Conservation (phyloP, 1,284 basidiomycete species). For the Laetiporus sulphureus region DNA sequence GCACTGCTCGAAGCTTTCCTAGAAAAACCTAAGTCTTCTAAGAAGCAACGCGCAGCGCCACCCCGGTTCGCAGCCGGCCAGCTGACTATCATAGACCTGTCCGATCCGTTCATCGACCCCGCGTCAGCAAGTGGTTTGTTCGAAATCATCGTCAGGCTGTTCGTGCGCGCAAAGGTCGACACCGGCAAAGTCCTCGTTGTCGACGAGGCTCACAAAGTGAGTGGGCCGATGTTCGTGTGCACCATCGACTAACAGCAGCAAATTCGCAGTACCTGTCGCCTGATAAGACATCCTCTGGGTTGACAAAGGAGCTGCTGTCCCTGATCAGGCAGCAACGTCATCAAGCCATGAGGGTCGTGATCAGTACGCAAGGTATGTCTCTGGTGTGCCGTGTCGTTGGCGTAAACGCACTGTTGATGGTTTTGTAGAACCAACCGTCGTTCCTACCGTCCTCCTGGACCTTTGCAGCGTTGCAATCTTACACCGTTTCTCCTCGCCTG, state of each 20-base stretch:
- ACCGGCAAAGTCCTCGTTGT: constrained; percentile 62
- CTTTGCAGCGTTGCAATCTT: constrained; percentile 58
- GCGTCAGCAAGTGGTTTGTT: constrained; percentile 58
- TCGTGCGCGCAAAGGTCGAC: constrained; percentile 46
- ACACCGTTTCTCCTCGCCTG: constrained; percentile 67
- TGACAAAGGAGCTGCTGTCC: constrained; percentile 25
- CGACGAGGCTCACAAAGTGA: constrained; percentile 66
- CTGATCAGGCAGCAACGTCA: constrained; percentile 30
- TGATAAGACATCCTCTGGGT: constrained; percentile 14
- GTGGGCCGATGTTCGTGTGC: too few species aligned
- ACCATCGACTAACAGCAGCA: background rate
- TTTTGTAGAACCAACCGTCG: constrained; percentile 59
- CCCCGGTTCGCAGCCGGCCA: constrained; percentile 19
- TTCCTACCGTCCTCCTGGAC: constrained; percentile 62
- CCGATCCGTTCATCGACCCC: constrained; percentile 62
- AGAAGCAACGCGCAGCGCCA: background rate
- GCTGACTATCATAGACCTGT: constrained; percentile 34
- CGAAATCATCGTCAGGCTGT: constrained; percentile 55
- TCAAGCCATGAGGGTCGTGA: constrained; percentile 25
- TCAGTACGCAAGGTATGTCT: constrained; percentile 24
- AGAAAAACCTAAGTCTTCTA: constrained; percentile 1
- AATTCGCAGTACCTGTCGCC: constrained; percentile 21
- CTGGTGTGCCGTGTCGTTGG: too few species aligned
- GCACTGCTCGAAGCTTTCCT: constrained; percentile 18
- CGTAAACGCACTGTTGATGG: too few species aligned